Evolutionary conservation across 768 basidiomycete genomes (phyloP).

Genomic region (Podaxis sp.): DNA sequence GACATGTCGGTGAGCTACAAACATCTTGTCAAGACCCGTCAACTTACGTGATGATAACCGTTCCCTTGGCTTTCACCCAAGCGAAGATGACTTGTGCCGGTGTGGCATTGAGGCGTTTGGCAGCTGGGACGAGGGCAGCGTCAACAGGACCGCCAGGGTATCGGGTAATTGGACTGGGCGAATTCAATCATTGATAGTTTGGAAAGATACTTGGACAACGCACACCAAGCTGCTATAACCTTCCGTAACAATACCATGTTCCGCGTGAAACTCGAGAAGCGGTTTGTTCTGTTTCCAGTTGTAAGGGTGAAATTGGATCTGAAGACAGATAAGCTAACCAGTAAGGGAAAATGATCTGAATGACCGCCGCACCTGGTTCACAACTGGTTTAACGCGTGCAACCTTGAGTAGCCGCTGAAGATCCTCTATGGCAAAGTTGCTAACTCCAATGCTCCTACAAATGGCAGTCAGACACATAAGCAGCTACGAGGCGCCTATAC

Average conservation of each 20-base stretch:
- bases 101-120: slow-evolving; percentile 52
- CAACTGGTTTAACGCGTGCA: slow-evolving; percentile 59
- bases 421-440: slow-evolving; percentile 58
- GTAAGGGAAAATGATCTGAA: not conserved
- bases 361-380: slow-evolving; percentile 60
- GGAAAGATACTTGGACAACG: slow-evolving; percentile 20
- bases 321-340: slow-evolving; percentile 2
- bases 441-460: slow-evolving; percentile 69
- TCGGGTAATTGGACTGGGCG: slow-evolving; percentile 54
- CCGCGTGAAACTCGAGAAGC: slow-evolving; percentile 55
- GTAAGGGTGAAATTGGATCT: slow-evolving; percentile 76
- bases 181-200: not conserved
- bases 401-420: slow-evolving; percentile 51
- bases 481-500: not conserved
- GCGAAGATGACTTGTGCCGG: slow-evolving; percentile 66
- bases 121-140: slow-evolving; percentile 48
- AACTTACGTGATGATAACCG: slow-evolving; percentile 64
- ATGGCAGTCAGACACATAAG: slow-evolving; percentile 13
- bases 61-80: slow-evolving; percentile 70
- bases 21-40: not conserved
- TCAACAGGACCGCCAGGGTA: slow-evolving; percentile 69
- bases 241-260: slow-evolving; percentile 65
- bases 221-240: slow-evolving; percentile 71
- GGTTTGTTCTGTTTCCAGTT: slow-evolving; percentile 53
- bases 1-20: not conserved